Evolutionary conservation across 768 basidiomycete species (phyloP).

Genomic region (Boletales sp.): DNA sequence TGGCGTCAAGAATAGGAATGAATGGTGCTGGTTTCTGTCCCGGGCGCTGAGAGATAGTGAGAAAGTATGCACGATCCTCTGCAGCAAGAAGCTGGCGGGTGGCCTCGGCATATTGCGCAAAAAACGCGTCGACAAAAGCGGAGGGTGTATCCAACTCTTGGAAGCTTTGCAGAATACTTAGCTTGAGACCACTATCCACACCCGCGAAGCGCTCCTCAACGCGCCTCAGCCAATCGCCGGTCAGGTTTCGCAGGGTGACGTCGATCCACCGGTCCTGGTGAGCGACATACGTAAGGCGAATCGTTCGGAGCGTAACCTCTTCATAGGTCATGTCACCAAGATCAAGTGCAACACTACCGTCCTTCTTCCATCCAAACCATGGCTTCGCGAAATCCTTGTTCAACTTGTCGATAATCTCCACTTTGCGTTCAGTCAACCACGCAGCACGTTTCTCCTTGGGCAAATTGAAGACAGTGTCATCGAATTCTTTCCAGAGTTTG

Average conservation of each 20-base stretch:
- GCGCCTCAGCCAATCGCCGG: constrained; percentile 95
- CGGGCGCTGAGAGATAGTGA: constrained; percentile 91
- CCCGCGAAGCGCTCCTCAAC: constrained; percentile 95
- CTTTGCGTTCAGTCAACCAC: constrained; percentile 85
- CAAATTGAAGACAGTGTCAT: constrained; percentile 91
- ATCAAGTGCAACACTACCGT: constrained; percentile 77
- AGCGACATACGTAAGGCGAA: constrained; percentile 89
- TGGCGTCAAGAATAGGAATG: constrained; percentile 91
- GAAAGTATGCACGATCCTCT: constrained; percentile 94
- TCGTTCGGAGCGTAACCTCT: constrained; percentile 88
- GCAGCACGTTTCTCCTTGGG: constrained; percentile 91
- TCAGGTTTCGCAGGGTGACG: constrained; percentile 82
- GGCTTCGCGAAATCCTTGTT: constrained; percentile 96
- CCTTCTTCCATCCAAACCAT: constrained; percentile 98
- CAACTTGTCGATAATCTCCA: constrained; percentile 86
- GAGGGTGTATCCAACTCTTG: constrained; percentile 77
- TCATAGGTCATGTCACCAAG: constrained; percentile 98
- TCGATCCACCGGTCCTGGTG: constrained; percentile 96
- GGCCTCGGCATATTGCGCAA: constrained; percentile 79
- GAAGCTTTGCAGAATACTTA: constrained; percentile 85
- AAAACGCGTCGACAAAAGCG: constrained; percentile 76
- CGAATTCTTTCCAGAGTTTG: constrained; percentile 99
- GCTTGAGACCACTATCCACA: constrained; percentile 76
- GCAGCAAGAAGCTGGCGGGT: constrained; percentile 83
- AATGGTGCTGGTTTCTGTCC: constrained; percentile 99